phyloP scores from a whole-genome alignment of 108 stramenopile species.

The Discostella pseudostelligera region DNA sequence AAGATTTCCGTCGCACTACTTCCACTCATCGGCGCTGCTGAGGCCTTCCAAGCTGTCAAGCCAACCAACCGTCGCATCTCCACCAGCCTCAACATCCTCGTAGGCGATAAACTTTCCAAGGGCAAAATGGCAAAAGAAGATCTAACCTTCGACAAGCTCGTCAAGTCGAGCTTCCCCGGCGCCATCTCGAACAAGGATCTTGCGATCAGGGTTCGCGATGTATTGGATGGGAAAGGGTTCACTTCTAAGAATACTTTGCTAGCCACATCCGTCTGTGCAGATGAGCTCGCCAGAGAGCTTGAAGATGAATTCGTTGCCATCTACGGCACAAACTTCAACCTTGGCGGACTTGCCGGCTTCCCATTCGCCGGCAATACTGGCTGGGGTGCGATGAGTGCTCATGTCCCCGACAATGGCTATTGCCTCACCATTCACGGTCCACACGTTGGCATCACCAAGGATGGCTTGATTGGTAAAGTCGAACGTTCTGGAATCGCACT shows the following conservation, averaged over 20 bases:
- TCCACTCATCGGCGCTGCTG: not conserved
- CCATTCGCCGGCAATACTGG: slow-evolving; percentile 66
- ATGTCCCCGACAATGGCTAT: slow-evolving; percentile 66
- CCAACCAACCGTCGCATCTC: slow-evolving; percentile 1
- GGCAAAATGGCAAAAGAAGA: not conserved
- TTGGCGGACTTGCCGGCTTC: slow-evolving; percentile 71
- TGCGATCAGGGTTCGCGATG: slow-evolving; percentile 1
- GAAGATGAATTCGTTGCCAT: slow-evolving; percentile 44
- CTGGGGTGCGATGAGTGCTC: slow-evolving; percentile 70
- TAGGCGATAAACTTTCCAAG: not conserved
- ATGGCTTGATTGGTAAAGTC: slow-evolving; percentile 59
- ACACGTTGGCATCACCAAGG: slow-evolving; percentile 65
- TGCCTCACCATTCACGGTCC: slow-evolving; percentile 66
- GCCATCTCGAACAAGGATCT: slow-evolving; percentile 17
- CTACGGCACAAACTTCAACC: slow-evolving; percentile 56
- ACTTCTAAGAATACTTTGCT: slow-evolving; percentile 16
- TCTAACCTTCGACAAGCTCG: slow-evolving; percentile 3
- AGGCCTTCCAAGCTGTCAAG: slow-evolving; percentile 4
- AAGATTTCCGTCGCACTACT: not conserved
- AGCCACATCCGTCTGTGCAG: slow-evolving; percentile 43
- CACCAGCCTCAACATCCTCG: not conserved
- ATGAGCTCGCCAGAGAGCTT: slow-evolving; percentile 46
- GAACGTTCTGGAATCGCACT: slow-evolving; percentile 51
- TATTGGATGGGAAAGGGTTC: slow-evolving; percentile 15
- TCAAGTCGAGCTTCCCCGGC: slow-evolving; percentile 12